phyloP scores from a whole-genome alignment of 176 grass and related monocot genomes.

The Triticum turgidum region DNA sequence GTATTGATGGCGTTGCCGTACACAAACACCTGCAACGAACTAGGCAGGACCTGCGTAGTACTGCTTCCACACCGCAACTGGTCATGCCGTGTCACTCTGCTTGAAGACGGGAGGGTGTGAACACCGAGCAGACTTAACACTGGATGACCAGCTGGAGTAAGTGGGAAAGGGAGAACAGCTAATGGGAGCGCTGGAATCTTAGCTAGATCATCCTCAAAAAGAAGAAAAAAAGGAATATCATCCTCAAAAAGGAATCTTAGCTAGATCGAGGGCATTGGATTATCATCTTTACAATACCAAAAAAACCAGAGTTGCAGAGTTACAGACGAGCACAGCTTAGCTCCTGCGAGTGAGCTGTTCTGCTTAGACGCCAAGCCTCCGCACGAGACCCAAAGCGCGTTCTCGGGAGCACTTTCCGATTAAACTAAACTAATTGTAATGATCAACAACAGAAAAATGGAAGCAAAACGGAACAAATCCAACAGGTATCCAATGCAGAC shows the following conservation, averaged over 20 bases:
- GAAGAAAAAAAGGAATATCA: not conserved
- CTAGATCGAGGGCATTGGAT: constrained; percentile 2
- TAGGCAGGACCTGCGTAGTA: not conserved
- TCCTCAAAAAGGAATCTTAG: not conserved
- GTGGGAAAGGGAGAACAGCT: not conserved
- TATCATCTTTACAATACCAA: constrained; percentile 44
- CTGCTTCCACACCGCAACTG: not conserved
- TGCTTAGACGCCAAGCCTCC: constrained; percentile 36
- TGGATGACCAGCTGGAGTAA: not conserved
- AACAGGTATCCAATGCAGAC: constrained; percentile 48
- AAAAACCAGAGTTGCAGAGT: not conserved
- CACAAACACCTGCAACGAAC: not conserved
- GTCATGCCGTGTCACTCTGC: not conserved
- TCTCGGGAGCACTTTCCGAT: constrained; percentile 29
- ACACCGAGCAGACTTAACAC: too few species aligned
- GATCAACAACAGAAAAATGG: not conserved
- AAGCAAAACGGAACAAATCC: constrained; percentile 30
- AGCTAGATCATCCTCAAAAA: not conserved
- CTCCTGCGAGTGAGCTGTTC: not conserved
- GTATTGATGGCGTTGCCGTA: not conserved
- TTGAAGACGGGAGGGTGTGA: not conserved
- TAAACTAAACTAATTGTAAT: constrained; percentile 31
- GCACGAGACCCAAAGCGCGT: constrained; percentile 49
- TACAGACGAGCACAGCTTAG: not conserved
- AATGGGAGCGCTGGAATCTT: constrained; percentile 27